Evolutionary conservation across 1,284 basidiomycete genomes (phyloP).

Genomic region (Malassezia pachydermatis): DNA sequence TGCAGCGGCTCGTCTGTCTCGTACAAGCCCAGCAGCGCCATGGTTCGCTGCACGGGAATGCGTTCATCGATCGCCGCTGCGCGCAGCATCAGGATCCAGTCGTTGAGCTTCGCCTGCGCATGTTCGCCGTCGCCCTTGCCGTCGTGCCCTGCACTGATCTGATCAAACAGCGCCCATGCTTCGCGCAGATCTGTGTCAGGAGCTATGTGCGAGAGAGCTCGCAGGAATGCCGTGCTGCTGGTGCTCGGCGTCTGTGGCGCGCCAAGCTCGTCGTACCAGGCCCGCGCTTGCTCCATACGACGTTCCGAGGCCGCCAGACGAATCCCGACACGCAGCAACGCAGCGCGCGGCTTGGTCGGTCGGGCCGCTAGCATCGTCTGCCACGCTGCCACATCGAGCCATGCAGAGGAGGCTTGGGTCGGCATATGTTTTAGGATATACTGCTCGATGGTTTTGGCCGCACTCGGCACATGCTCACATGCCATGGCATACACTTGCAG

Average conservation of each 20-base stretch:
- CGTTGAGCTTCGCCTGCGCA: slow-evolving; percentile 4
- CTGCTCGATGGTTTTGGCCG: slow-evolving; percentile 6
- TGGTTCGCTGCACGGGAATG: slow-evolving; percentile 7
- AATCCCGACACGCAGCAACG: slow-evolving; percentile 8
- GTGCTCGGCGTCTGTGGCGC: not conserved
- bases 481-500: not conserved
- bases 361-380: not conserved
- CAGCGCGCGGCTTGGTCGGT: not conserved
- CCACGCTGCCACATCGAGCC: slow-evolving; percentile 1
- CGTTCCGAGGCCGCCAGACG: slow-evolving; percentile 9
- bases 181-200: slow-evolving; percentile 1
- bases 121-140: not conserved
- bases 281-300: slow-evolving; percentile 1
- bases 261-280: slow-evolving; percentile 5
- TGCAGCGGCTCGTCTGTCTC: not conserved
- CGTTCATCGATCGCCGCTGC: slow-evolving; percentile 12
- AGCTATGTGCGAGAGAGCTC: slow-evolving; percentile 8
- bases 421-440: not conserved
- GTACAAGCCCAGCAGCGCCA: slow-evolving; percentile 9
- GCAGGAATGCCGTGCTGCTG: slow-evolving; percentile 9
- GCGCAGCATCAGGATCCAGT: slow-evolving; percentile 19
- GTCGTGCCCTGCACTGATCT: not conserved
- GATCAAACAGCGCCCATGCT: slow-evolving; percentile 18
- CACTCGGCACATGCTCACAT: not conserved
- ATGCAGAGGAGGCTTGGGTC: not conserved